phyloP scores from a whole-genome alignment of 768 basidiomycete species.

The Sutorius australiensis region DNA sequence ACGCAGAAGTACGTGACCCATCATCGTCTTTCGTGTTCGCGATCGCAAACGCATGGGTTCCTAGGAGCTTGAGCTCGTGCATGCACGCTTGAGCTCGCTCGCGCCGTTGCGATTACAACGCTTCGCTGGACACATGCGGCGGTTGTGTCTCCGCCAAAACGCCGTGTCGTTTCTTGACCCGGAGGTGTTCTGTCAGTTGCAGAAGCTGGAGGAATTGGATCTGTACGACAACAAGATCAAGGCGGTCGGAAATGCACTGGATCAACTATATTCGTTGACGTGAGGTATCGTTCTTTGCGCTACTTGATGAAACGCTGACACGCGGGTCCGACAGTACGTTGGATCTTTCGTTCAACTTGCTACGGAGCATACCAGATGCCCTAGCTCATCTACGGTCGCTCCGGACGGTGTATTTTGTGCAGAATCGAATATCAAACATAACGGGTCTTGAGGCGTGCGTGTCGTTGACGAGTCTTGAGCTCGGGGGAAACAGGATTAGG shows the following conservation, averaged over 20 bases:
- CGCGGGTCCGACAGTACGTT: constrained; percentile 50
- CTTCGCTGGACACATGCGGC: constrained; percentile 66
- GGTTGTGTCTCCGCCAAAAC: constrained; percentile 85
- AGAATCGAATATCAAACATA: constrained; percentile 89
- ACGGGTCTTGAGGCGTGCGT: constrained; percentile 54
- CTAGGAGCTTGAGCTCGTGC: constrained; percentile 85
- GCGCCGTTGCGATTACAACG: constrained; percentile 64
- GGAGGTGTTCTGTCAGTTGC: constrained; percentile 62
- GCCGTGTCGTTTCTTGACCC: constrained; percentile 69
- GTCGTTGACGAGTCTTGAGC: constrained; percentile 77
- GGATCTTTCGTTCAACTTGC: constrained; percentile 93
- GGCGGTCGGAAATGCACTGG: constrained; percentile 60
- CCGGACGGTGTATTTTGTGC: constrained; percentile 86
- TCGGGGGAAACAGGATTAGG: constrained; percentile 90
- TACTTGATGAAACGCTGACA: not conserved
- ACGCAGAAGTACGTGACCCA: constrained; percentile 62
- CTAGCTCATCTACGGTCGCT: constrained; percentile 58
- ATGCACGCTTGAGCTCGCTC: constrained; percentile 70
- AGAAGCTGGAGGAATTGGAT: constrained; percentile 82
- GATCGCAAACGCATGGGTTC: not conserved
- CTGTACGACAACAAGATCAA: constrained; percentile 95
- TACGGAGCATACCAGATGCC: constrained; percentile 65
- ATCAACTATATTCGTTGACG: constrained; percentile 52
- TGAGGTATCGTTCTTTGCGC: constrained; percentile 31
- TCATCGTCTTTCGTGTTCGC: not conserved